Conservation (phyloP, 139 green algal species). For the Micractinium sp. region DNA sequence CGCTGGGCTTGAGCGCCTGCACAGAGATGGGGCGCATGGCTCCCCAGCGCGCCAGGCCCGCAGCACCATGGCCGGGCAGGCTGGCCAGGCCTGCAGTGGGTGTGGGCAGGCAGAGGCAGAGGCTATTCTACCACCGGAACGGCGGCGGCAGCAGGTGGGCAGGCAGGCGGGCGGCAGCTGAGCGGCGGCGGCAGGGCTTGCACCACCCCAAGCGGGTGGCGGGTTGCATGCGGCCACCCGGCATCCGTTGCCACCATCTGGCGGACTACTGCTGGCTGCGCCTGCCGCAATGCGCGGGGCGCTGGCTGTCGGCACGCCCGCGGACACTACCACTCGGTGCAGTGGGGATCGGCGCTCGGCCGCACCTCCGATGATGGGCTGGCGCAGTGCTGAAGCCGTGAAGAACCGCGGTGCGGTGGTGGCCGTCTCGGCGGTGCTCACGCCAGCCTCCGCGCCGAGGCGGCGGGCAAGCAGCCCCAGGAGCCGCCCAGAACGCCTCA, state of each 20-base stretch:
- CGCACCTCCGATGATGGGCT: slow-evolving; percentile 21
- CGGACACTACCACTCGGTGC: slow-evolving; percentile 12
- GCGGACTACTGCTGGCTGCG: too few relatives aligned
- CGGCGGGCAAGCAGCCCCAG: slow-evolving; percentile 26
- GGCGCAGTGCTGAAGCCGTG: not conserved
- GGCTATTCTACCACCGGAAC: slow-evolving; percentile 4
- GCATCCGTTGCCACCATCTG: too few relatives aligned
- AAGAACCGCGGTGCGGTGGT: not conserved
- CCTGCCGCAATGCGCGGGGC: not conserved
- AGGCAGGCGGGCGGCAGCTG: not conserved
- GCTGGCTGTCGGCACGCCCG: not conserved
- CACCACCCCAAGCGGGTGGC: not conserved
- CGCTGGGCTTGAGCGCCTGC: slow-evolving; percentile 74
- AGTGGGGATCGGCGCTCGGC: too few relatives aligned
- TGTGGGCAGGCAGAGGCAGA: not conserved
- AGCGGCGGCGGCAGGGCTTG: not conserved
- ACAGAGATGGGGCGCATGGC: slow-evolving; percentile 73
- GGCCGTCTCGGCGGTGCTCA: not conserved
- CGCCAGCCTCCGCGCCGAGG: not conserved
- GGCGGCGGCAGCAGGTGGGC: not conserved
- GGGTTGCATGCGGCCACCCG: not conserved
- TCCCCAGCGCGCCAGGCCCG: slow-evolving; percentile 25
- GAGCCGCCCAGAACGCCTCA: slow-evolving; percentile 8
- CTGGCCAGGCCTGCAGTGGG: not conserved
- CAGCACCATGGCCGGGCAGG: not conserved